phyloP scores from a whole-genome alignment of 169 alveolate genomes.

The Condylostoma magnum region DNA sequence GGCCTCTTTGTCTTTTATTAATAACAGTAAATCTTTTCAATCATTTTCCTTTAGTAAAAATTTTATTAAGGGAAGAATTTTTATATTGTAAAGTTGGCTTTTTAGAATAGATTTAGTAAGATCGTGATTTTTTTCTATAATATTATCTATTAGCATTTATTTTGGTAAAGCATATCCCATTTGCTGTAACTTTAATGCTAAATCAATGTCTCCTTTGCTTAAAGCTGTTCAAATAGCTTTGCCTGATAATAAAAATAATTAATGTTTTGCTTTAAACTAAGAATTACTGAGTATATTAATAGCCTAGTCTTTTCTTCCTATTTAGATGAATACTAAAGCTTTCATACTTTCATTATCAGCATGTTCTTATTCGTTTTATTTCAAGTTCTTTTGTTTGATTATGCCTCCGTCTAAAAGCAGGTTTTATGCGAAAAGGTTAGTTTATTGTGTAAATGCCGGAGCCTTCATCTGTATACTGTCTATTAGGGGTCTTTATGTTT shows the following conservation, averaged over 20 bases:
- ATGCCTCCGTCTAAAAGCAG: too few species aligned
- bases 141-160: not conserved
- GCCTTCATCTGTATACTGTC: too few species aligned
- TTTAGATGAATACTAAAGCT: too few species aligned
- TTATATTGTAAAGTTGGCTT: not conserved
- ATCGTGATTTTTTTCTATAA: not conserved
- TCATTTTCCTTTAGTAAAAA: not conserved
- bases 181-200: not conserved
- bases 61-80: not conserved
- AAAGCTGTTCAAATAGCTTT: not conserved
- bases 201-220: slow-evolving; percentile 3
- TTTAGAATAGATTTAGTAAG: not conserved
- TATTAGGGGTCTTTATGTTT: too few species aligned
- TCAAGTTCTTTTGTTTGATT: too few species aligned
- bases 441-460: too few species aligned
- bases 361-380: too few species aligned
- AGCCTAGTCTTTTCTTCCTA: too few species aligned
- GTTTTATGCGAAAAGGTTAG: too few species aligned
- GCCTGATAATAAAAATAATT: not conserved
- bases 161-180: not conserved
- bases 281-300: too few species aligned
- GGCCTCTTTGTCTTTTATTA: not conserved
- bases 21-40: too few species aligned
- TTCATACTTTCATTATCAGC: too few species aligned
- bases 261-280: not conserved